Conservation (phyloP, 352 stramenopile species). For the Phytophthora brassicae region DNA sequence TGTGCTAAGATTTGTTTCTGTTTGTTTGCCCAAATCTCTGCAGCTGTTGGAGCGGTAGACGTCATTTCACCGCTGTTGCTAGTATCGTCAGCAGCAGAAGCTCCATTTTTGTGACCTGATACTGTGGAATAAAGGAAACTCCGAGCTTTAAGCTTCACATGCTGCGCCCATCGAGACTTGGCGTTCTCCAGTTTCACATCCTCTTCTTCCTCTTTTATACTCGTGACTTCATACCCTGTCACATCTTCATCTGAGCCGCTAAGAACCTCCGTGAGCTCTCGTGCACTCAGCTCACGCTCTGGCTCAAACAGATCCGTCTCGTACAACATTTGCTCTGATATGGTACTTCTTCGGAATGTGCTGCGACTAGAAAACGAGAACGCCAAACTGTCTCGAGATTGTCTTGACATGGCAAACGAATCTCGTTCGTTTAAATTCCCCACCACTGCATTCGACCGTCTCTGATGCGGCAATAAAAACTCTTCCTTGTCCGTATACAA, state of each 20-base stretch:
- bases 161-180: slow-evolving; percentile 81
- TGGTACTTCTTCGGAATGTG: slow-evolving; percentile 77
- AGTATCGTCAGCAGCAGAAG: slow-evolving; percentile 8
- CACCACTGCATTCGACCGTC: slow-evolving; percentile 28
- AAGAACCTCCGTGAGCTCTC: slow-evolving; percentile 77
- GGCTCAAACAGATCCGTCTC: slow-evolving; percentile 85
- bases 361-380: slow-evolving; percentile 80
- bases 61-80: slow-evolving; percentile 24
- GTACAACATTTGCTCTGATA: slow-evolving; percentile 84
- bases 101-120: slow-evolving; percentile 35
- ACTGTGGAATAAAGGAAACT: slow-evolving; percentile 77
- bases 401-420: slow-evolving; percentile 38
- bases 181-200: slow-evolving; percentile 82
- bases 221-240: slow-evolving; percentile 77
- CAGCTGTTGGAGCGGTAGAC: slow-evolving; percentile 41
- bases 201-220: slow-evolving; percentile 86
- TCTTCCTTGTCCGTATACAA: slow-evolving; percentile 77
- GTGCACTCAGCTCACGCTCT: slow-evolving; percentile 71
- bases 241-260: slow-evolving; percentile 59
- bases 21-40: slow-evolving; percentile 73
- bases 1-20: slow-evolving; percentile 71
- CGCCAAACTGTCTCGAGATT: slow-evolving; percentile 47
- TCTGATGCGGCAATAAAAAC: slow-evolving; percentile 46
- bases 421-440: slow-evolving; percentile 31
- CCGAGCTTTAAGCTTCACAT: slow-evolving; percentile 82